These are phyloP conservation scores for Penicillium sp. DNA, from an alignment of 2,329 filamentous ascomycete species.

Conservation along the genomic window DNA sequence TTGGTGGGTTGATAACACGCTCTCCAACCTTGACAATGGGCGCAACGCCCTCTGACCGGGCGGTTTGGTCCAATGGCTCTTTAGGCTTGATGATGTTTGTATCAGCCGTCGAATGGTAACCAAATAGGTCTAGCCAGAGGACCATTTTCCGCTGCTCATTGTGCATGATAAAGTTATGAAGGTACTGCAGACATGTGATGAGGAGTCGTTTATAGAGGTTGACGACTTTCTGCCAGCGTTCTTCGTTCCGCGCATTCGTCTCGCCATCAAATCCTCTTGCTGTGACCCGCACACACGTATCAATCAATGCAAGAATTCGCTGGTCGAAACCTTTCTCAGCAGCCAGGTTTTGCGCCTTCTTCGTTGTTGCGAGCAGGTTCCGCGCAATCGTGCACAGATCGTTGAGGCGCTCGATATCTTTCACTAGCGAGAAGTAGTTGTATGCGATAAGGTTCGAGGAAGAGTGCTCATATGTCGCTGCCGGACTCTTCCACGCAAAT, in stretches of 20 bases:
- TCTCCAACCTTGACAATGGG: slow-evolving; percentile 45
- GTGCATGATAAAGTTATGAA: slow-evolving; percentile 65
- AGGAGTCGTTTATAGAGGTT: slow-evolving; percentile 65
- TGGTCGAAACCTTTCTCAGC: slow-evolving; percentile 60
- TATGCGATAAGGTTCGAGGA: slow-evolving; percentile 61
- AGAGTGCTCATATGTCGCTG: slow-evolving; percentile 57
- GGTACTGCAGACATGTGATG: slow-evolving; percentile 64
- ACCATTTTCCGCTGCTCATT: slow-evolving; percentile 65
- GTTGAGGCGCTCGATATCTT: slow-evolving; percentile 62
- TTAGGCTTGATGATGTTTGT: slow-evolving; percentile 46
- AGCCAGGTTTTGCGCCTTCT: slow-evolving; percentile 61
- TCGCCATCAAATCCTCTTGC: slow-evolving; percentile 64
- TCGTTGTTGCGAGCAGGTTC: slow-evolving; percentile 61
- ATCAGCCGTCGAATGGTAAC: slow-evolving; percentile 51
- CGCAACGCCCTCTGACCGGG: slow-evolving; percentile 39
- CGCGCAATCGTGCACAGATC: slow-evolving; percentile 61
- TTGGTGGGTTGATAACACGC: slow-evolving; percentile 42
- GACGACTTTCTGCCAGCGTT: slow-evolving; percentile 64
- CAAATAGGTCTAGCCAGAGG: slow-evolving; percentile 64
- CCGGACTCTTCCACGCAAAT: slow-evolving; percentile 59
- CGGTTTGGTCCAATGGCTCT: slow-evolving; percentile 41
- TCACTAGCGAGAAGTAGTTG: slow-evolving; percentile 57
- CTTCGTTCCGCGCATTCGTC: slow-evolving; percentile 59
- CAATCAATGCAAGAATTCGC: slow-evolving; percentile 60
- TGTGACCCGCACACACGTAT: slow-evolving; percentile 63